Percentiles rank a stretch among this genome's conserved stretches.
These are phyloP conservation scores for Chytridiales sp. DNA, from an alignment of 371 early-diverging fungal genomes.

Conservation along the genomic window DNA sequence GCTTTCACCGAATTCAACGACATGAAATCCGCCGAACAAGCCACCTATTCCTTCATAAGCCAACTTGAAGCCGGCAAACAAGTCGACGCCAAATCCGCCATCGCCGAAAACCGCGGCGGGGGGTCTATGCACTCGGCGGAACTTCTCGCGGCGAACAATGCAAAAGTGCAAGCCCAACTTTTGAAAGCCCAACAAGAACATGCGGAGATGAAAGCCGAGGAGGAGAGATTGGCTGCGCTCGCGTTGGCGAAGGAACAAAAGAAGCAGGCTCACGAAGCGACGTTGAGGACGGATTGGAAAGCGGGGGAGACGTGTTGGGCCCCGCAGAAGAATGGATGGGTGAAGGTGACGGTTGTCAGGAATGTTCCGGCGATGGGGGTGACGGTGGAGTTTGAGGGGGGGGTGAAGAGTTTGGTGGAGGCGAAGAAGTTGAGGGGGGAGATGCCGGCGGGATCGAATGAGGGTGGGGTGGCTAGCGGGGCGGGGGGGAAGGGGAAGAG, in stretches of 20 bases:
- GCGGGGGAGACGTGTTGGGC: conserved; percentile 25
- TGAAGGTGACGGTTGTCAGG: conserved; percentile 18
- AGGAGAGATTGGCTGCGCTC: conserved; percentile 6
- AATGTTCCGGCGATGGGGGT: conserved; percentile 26
- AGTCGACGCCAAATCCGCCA: conserved; percentile 25
- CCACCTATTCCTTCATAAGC: conserved; percentile 25
- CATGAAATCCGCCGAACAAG: conserved; percentile 29
- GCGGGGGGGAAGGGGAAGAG: too few relatives aligned
- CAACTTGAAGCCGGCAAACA: conserved; percentile 24
- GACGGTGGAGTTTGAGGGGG: conserved; percentile 15
- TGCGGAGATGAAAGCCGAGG: conserved; percentile 14
- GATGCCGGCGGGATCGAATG: conserved; percentile 19
- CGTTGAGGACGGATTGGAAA: conserved; percentile 18
- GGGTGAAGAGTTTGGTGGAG: conserved; percentile 21
- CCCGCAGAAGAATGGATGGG: conserved; percentile 11
- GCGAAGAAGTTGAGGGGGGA: conserved; percentile 25
- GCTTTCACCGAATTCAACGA: conserved; percentile 25
- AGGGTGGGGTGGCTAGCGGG: too few relatives aligned
- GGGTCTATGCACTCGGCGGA: conserved; percentile 24
- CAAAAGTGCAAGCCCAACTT: conserved; percentile 9
- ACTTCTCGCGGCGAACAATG: conserved; percentile 20
- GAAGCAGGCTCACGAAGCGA: conserved; percentile 11
- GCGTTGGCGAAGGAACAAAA: conserved; percentile 14
- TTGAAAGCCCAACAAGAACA: conserved; percentile 9
- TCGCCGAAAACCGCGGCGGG: conserved; percentile 25